These are phyloP conservation scores for Candida boidinii DNA, from an alignment of 805 yeast genomes.

Conservation along the genomic window DNA sequence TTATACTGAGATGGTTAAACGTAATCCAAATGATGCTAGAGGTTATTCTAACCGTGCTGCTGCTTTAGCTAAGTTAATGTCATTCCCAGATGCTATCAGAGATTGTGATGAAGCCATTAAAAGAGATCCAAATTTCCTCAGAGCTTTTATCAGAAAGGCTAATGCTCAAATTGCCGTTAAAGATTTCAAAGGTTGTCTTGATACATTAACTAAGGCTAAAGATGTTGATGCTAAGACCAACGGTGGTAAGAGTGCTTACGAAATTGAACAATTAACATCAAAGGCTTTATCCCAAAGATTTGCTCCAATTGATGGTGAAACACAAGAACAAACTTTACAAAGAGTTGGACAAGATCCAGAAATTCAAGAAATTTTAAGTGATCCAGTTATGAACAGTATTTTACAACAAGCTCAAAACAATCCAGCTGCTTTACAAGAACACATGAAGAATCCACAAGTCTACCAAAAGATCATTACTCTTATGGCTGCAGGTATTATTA, in stretches of 20 bases:
- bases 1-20: slow-evolving; percentile 90
- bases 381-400: slow-evolving; percentile 94
- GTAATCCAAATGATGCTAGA: slow-evolving; percentile 95
- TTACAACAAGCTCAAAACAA: slow-evolving; percentile 88
- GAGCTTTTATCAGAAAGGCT: slow-evolving; percentile 97
- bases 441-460: slow-evolving; percentile 94
- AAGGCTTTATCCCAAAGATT: slow-evolving; percentile 78
- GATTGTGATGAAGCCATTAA: slow-evolving; percentile 89
- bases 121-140: slow-evolving; percentile 79
- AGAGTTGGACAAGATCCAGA: slow-evolving; percentile 93
- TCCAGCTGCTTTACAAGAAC: slow-evolving; percentile 96
- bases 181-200: slow-evolving; percentile 75
- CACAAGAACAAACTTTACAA: slow-evolving; percentile 89
- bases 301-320: slow-evolving; percentile 76
- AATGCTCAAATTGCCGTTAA: slow-evolving; percentile 86
- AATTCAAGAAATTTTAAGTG: slow-evolving; percentile 78
- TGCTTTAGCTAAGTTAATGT: slow-evolving; percentile 85
- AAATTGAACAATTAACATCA: slow-evolving; percentile 73
- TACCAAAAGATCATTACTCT: slow-evolving; percentile 79
- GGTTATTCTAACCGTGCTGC: slow-evolving; percentile 99
- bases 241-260: slow-evolving; percentile 48
- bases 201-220: slow-evolving; percentile 74
- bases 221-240: slow-evolving; percentile 62
- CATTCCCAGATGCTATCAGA: slow-evolving; percentile 92
- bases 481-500: slow-evolving; percentile 94